Percentiles rank a stretch among this genome's conserved stretches.
These are phyloP conservation scores for Nannochloropsis salina DNA, from an alignment of 108 stramenopile species.

Conservation along the genomic window DNA sequence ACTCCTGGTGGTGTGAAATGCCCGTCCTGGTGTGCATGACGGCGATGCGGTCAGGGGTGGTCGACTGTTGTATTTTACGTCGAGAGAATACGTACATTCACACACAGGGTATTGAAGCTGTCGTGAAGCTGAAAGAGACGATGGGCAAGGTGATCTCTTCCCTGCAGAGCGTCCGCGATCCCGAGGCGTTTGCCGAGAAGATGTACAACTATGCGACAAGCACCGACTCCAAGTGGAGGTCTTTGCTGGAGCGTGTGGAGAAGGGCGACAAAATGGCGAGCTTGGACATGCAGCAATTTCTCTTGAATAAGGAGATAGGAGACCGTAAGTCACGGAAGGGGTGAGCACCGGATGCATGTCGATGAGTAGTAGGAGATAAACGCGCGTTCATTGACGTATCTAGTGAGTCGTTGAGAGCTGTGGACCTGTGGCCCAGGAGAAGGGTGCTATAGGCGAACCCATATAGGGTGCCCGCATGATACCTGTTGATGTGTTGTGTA, in stretches of 20 bases:
- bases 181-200: neutral
- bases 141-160: neutral
- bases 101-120: neutral
- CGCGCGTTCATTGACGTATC: no score
- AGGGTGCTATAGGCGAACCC: no score
- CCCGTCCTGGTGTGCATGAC: no score
- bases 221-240: neutral
- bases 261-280: neutral
- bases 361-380: no score
- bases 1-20: no score
- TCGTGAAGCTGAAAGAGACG: neutral
- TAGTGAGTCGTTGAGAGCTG: no score
- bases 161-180: slow-evolving; percentile 5
- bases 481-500: no score
- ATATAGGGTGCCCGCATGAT: no score
- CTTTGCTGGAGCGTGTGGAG: neutral
- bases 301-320: slow-evolving; percentile 3
- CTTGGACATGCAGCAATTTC: neutral
- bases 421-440: no score
- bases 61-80: no score
- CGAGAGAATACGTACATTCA: neutral
- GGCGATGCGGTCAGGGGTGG: no score
- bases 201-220: neutral
- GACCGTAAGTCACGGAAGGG: neutral
- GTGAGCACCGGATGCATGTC: neutral